Evolutionary conservation across 495 filamentous ascomycete species (phyloP).

Genomic region (Pseudomonodictys pantanalensis): DNA sequence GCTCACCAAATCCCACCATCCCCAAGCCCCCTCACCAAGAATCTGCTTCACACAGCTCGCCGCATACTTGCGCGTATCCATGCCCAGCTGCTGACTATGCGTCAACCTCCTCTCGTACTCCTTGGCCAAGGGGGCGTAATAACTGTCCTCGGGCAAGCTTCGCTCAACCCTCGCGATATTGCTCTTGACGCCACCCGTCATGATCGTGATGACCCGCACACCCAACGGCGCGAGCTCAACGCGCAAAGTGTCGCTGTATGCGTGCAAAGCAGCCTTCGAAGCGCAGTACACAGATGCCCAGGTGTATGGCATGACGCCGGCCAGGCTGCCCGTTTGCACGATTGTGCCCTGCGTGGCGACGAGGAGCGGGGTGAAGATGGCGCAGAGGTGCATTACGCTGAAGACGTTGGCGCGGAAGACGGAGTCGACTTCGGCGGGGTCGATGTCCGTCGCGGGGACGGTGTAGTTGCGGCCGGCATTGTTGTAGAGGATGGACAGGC

Average conservation of each 20-base stretch:
- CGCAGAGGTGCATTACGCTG: conserved; percentile 58
- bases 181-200: conserved; percentile 62
- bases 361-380: conserved; percentile 57
- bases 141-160: conserved; percentile 46
- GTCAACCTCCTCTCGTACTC: conserved; percentile 53
- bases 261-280: conserved; percentile 62
- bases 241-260: conserved; percentile 58
- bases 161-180: conserved; percentile 56
- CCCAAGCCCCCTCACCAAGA: conserved; percentile 48
- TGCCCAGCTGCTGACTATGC: conserved; percentile 57
- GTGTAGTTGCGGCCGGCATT: conserved; percentile 63
- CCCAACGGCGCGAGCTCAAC: conserved; percentile 53
- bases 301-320: conserved; percentile 50
- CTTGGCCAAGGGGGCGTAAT: conserved; percentile 53
- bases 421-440: conserved; percentile 49
- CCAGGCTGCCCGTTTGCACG: conserved; percentile 59
- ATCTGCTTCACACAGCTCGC: conserved; percentile 55
- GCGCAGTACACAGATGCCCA: conserved; percentile 56
- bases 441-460: conserved; percentile 58
- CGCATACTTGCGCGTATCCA: conserved; percentile 55
- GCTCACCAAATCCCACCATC: conserved; percentile 56
- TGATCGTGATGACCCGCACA: conserved; percentile 47
- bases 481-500: conserved; percentile 59
- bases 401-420: conserved; percentile 61
- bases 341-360: conserved; percentile 60